Evolutionary conservation across 345 rosid species (phyloP).

Genomic region (Eucalyptus paniculata): DNA sequence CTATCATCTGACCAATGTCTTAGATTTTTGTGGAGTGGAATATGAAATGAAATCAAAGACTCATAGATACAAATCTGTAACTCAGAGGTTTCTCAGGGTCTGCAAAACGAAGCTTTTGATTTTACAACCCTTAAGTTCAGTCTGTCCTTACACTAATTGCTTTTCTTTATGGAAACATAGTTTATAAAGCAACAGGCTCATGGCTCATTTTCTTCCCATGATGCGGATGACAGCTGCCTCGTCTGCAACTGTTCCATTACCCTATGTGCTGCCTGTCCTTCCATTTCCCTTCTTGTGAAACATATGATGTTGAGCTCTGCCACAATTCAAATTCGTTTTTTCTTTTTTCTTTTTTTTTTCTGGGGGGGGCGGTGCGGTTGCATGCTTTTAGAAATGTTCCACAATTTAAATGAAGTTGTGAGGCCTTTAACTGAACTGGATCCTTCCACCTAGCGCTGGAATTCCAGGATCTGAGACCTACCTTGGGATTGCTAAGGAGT

Average conservation of each 20-base stretch:
- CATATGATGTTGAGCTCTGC: neutral
- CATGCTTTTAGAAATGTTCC: neutral
- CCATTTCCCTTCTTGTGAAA: neutral
- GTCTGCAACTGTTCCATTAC: neutral
- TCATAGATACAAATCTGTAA: neutral
- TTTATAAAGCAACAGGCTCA: neutral
- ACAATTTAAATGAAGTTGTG: neutral
- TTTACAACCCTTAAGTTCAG: neutral
- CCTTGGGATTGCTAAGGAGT: neutral
- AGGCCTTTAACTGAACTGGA: neutral
- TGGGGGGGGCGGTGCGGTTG: accelerated
- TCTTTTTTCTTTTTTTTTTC: no score
- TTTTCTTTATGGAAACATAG: neutral
- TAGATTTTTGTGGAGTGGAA: neutral
- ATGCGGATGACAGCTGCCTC: neutral
- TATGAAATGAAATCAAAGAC: neutral
- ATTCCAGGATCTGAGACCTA: neutral
- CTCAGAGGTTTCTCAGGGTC: neutral
- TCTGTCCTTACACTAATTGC: neutral
- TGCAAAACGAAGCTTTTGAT: neutral
- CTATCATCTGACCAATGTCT: neutral
- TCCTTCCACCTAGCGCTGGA: neutral
- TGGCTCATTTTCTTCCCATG: neutral
- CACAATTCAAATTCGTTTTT: neutral
- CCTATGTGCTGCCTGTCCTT: neutral